Evolutionary conservation across 371 early-diverging fungal genomes (phyloP), one percentile per base, ranked within the genome.

Genomic region (Capillidium rhysosporum): DNA sequence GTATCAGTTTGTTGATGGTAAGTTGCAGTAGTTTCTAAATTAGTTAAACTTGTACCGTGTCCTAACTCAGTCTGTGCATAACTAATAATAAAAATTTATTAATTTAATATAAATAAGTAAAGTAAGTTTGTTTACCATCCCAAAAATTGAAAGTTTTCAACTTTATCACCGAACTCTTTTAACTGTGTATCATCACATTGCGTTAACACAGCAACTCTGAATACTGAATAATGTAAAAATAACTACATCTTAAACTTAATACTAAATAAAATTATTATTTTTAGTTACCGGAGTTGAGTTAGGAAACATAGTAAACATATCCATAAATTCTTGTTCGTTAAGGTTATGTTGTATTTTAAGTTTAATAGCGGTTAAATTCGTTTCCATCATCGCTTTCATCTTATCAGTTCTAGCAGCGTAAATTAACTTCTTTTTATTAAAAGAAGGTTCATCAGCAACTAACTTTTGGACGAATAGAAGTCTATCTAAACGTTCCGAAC

Each of bases 11-110:
- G 72, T 18, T 69, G 69, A 38, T 79, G 64, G 46, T 67, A 80
- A 2, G 85, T 85, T 21, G 86, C 86, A 0, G 84, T 84, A 3
- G 88, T 87, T 61, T 86, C 86, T 25, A 87, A 71, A 0, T 79
- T 79, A 52, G 73, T 68, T 23, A 87, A 69, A 52, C 83, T 83
- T 24, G 82, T 80, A 14, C 60, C 49, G 54, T 59, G 54, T 0
- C 60, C 60, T 40, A 59, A 31, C 25, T 67, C 70, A 1, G 70
- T 69, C 52, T 66, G 59, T 14, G 68, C 69, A 52, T 65, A 67
- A 38, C 65, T 43, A 43, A 20, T 10, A 34, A 34, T 7, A 7
- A 34, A 34, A 34, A 4, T 5, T 20, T 3, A 5, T 43, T 5
- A 9, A 5, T 3, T 43, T 18, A 43, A n/a, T 18, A 43, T 20